Evolutionary conservation across 768 basidiomycete genomes (phyloP).

Genomic region (Pleurotus ostreatus): DNA sequence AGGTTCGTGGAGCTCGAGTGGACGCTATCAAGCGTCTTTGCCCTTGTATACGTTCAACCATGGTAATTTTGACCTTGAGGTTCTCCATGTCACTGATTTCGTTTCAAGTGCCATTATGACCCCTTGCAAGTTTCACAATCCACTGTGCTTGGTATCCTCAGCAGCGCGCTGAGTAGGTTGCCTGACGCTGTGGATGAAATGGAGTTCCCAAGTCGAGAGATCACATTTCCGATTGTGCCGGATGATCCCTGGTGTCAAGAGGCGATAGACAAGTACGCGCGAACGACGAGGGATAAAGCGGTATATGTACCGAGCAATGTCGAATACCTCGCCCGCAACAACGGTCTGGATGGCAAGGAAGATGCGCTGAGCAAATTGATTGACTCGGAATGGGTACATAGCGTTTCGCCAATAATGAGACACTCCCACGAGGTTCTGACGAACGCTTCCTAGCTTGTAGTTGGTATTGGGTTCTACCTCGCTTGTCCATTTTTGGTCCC

Average conservation of each 20-base stretch:
- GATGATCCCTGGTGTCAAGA: slow-evolving; percentile 57
- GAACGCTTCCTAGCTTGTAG: slow-evolving; percentile 38
- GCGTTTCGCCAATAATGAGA: background rate
- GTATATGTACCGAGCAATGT: slow-evolving; percentile 69
- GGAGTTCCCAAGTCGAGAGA: slow-evolving; percentile 45
- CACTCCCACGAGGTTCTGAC: background rate
- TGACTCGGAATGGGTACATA: slow-evolving; percentile 44
- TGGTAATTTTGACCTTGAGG: slow-evolving; percentile 32
- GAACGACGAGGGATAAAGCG: slow-evolving; percentile 47
- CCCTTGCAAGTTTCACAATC: slow-evolving; percentile 35
- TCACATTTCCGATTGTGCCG: slow-evolving; percentile 60
- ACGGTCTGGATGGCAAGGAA: slow-evolving; percentile 41
- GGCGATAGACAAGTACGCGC: slow-evolving; percentile 56
- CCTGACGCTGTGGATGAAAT: slow-evolving; percentile 35
- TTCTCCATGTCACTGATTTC: background rate
- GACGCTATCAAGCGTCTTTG: slow-evolving; percentile 37
- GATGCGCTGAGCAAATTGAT: slow-evolving; percentile 45
- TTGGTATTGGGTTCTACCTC: slow-evolving; percentile 62
- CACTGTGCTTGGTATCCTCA: slow-evolving; percentile 36
- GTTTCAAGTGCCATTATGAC: slow-evolving; percentile 47
- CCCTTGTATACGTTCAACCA: slow-evolving; percentile 54
- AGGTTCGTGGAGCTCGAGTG: slow-evolving; percentile 26
- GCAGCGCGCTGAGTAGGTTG: slow-evolving; percentile 32
- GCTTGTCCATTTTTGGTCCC: slow-evolving; percentile 62
- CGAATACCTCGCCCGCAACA: slow-evolving; percentile 61